Conservation (phyloP, 768 basidiomycete species). For the Boletus reticulatus region DNA sequence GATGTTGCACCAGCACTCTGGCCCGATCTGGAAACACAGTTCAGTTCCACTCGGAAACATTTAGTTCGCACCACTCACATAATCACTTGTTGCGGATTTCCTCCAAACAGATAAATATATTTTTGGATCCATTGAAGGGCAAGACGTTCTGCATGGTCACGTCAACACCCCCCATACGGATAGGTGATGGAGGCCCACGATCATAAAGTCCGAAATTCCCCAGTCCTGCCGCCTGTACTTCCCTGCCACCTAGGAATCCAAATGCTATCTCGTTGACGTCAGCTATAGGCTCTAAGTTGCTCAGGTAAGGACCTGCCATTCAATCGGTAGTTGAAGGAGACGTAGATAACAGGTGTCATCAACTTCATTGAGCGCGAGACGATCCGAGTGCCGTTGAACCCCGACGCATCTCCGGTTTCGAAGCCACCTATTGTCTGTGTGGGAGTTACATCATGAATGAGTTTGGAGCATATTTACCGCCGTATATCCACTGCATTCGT, state of each 20-base stretch:
- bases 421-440: conserved; percentile 9
- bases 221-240: not conserved
- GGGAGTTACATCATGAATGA: not conserved
- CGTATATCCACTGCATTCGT: not conserved
- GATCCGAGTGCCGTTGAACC: conserved; percentile 16
- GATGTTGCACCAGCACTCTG: not conserved
- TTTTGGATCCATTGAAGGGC: conserved; percentile 2
- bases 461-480: not conserved
- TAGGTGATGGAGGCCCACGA: conserved; percentile 12
- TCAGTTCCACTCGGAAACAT: not conserved
- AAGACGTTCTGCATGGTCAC: not conserved
- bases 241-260: conserved; percentile 28
- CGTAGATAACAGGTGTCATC: not conserved
- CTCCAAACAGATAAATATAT: not conserved
- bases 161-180: not conserved
- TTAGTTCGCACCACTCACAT: conserved; percentile 11
- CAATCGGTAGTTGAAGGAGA: not conserved
- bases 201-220: conserved; percentile 28
- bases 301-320: conserved; percentile 12
- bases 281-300: not conserved
- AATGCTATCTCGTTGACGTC: conserved; percentile 13
- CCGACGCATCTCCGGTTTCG: not conserved
- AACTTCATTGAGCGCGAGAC: conserved; percentile 16
- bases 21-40: not conserved
- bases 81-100: not conserved